Evolutionary conservation across 2,329 filamentous ascomycete species (phyloP).

Genomic region (Parascedosporium putredinis): DNA sequence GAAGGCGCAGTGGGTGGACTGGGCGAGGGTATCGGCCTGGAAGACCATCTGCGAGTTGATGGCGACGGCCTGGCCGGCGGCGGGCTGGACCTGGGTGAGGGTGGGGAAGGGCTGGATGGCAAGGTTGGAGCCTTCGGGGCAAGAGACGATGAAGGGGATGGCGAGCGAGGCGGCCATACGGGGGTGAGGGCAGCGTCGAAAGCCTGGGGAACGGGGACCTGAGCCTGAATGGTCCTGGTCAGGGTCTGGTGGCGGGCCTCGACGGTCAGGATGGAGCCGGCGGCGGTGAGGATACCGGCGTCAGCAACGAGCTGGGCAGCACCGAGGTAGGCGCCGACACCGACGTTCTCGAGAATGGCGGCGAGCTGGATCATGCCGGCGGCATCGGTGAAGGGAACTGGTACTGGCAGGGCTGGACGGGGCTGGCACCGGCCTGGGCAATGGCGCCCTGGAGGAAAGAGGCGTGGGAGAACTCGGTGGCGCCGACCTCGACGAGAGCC

Average conservation of each 20-base stretch:
- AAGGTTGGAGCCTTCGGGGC: constrained; percentile 55
- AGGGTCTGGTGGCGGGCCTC: constrained; percentile 67
- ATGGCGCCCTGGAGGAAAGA: constrained; percentile 41
- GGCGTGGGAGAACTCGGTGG: constrained; percentile 45
- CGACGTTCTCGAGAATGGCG: constrained; percentile 60
- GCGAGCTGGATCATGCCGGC: constrained; percentile 59
- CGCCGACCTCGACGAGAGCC: constrained; percentile 51
- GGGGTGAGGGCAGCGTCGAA: constrained; percentile 62
- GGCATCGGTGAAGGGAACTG: constrained; percentile 60
- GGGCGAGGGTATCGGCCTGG: constrained; percentile 36
- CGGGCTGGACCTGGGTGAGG: constrained; percentile 38
- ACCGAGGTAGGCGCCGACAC: constrained; percentile 64
- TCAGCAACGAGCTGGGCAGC: constrained; percentile 55
- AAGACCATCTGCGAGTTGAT: constrained; percentile 30
- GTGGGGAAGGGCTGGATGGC: constrained; percentile 51
- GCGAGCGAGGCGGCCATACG: constrained; percentile 64
- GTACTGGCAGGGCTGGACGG: constrained; percentile 61
- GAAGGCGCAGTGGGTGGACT: constrained; percentile 55
- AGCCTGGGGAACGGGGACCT: constrained; percentile 52
- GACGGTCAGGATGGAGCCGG: constrained; percentile 61
- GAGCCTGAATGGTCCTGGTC: constrained; percentile 50
- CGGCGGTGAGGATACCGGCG: constrained; percentile 50
- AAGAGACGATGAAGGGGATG: constrained; percentile 60
- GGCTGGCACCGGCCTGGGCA: constrained; percentile 49
- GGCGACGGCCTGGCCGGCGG: constrained; percentile 26